Percentiles rank a stretch among this genome's conserved stretches.
Evolutionary conservation across 352 stramenopile species (phyloP).

Genomic region (Globisporangium heterothallicum): DNA sequence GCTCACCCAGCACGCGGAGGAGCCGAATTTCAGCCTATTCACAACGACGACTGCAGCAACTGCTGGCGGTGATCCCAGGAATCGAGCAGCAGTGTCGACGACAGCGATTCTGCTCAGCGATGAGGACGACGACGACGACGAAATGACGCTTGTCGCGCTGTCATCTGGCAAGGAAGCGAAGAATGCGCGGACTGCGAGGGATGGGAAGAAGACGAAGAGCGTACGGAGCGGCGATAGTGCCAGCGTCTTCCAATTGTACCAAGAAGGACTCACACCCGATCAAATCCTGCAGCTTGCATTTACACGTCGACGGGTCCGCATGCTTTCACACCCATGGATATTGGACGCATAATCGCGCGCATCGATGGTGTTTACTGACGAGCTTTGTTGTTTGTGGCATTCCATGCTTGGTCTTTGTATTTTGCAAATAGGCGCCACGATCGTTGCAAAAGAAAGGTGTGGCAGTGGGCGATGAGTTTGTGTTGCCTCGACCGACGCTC

Average conservation of each 20-base stretch:
- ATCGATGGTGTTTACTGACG: not conserved
- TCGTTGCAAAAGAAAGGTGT: slow-evolving; percentile 14
- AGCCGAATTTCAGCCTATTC: slow-evolving; percentile 17
- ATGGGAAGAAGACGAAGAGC: not conserved
- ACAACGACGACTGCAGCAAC: not conserved
- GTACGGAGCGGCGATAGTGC: not conserved
- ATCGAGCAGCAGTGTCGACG: not conserved
- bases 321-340: not conserved
- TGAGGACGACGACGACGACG: not conserved
- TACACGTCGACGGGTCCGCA: slow-evolving; percentile 31
- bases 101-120: slow-evolving; percentile 2
- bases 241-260: slow-evolving; percentile 58
- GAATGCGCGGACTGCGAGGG: not conserved
- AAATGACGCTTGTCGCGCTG: not conserved
- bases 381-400: not conserved
- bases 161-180: not conserved
- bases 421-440: slow-evolving; percentile 20
- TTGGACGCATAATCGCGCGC: too few species aligned
- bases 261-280: slow-evolving; percentile 38
- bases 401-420: too few species aligned
- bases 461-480: slow-evolving; percentile 40
- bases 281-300: slow-evolving; percentile 61
- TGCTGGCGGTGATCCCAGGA: not conserved
- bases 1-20: slow-evolving; percentile 1
- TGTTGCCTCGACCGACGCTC: slow-evolving; percentile 39